phyloP scores from a whole-genome alignment of 768 basidiomycete species.

The Suillus variegatus region DNA sequence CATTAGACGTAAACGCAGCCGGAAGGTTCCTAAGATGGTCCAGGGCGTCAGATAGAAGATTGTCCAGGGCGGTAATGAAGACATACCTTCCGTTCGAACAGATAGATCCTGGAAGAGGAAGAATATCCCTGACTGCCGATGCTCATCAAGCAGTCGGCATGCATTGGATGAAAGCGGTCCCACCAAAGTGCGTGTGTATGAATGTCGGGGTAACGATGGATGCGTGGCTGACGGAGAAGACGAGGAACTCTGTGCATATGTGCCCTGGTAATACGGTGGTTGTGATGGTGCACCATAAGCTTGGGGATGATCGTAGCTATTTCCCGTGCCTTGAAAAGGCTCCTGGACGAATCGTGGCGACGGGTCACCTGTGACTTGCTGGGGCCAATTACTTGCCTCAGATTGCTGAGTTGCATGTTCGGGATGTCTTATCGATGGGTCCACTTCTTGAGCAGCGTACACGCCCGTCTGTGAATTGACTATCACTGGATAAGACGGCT shows the following conservation, averaged over 20 bases:
- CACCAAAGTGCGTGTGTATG: conserved; percentile 86
- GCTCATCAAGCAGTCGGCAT: conserved; percentile 80
- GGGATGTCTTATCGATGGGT: conserved; percentile 38
- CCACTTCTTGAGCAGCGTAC: conserved; percentile 35
- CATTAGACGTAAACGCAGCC: conserved; percentile 84
- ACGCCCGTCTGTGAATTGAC: conserved; percentile 22
- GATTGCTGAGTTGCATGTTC: conserved; percentile 37
- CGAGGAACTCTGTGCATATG: conserved; percentile 24
- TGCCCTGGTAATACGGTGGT: conserved; percentile 31
- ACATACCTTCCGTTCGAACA: conserved; percentile 85
- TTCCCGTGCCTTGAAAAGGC: conserved; percentile 22
- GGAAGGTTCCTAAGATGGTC: conserved; percentile 66
- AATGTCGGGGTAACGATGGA: conserved; percentile 59
- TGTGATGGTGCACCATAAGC: conserved; percentile 29
- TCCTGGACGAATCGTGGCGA: conserved; percentile 24
- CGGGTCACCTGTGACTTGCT: conserved; percentile 13
- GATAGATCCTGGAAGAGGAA: conserved; percentile 96
- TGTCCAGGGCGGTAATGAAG: conserved; percentile 25
- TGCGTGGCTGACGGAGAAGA: conserved; percentile 33
- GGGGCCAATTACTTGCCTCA: conserved; percentile 35
- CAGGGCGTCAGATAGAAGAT: conserved; percentile 23
- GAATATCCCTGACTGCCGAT: conserved; percentile 85
- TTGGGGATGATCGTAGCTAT: conserved; percentile 22
- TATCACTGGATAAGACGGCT: conserved; percentile 36
- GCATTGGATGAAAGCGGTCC: conserved; percentile 89